Base-by-base conservation (phyloP, 1,284 basidiomycete species). In the Boletus austroedulis region DNA sequence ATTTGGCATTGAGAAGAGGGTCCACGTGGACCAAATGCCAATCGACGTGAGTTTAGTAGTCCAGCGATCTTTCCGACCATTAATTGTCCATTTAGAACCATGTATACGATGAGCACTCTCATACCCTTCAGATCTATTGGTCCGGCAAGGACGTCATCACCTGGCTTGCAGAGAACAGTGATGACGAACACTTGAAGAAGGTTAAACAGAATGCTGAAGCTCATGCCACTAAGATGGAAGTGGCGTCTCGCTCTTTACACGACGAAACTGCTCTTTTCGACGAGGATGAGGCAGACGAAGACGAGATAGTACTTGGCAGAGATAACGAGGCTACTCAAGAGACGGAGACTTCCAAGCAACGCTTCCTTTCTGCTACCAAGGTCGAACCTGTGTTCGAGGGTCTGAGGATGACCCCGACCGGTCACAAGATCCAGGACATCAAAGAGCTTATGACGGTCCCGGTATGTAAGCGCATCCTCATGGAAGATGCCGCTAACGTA, bases 11-110 rank as follows among this genome's bases (percentile, higher is more conserved):
- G 97, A 99, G 80, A 99, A 99, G 82, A 85, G 96, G 49, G 94
- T 98, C 4, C 96, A 99, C 69, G 92, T 96, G 49, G 97, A 99
- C 74, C 95, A 98, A 77, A 97, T 99, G 89, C 96, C 97, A 19
- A 92, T 96, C 56, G 92, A 95, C 64, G 92, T 93, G 70, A 75
- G 87, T 74, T 29, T 17, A 5, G 19, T 34, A 23, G 23, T 54
- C 46, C 19, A 36, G n/a, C 2, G 21, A 53, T 43, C 8, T 32
- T 38, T 47, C 12, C 11, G 5, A n/a, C 19, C 5, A 47, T 62
- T 60, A 55, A 65, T 53, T 64, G 17, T 50, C 32, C 48, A 14
- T 12, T 53, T 46, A 94, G 88, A 96, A 95, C 67, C 90, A 93
- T 67, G 90, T 95, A 52, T 95, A 94, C 70, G 95, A 98, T 68